Evolutionary conservation across 176 grass and related monocot species (phyloP).

Genomic region (Typha latifolia): DNA sequence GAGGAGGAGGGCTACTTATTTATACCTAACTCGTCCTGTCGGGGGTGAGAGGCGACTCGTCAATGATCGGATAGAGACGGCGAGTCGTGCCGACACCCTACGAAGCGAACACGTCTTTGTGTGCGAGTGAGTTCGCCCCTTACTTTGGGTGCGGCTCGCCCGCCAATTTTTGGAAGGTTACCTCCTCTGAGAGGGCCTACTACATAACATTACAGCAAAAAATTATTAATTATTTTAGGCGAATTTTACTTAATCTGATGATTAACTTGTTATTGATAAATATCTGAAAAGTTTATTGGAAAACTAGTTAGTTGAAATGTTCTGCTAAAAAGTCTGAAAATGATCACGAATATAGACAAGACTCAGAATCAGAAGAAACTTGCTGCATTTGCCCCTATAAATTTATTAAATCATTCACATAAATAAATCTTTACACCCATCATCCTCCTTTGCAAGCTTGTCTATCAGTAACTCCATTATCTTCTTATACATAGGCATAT

Average conservation of each 20-base stretch:
- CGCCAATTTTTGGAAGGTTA: conserved; percentile 64
- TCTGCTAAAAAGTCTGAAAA: too few species aligned
- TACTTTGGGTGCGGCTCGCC: conserved; percentile 39
- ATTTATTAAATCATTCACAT: not conserved
- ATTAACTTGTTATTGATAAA: too few species aligned
- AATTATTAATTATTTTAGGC: not conserved
- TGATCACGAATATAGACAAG: too few species aligned
- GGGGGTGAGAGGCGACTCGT: conserved; percentile 53
- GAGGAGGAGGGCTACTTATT: rapidly evolving
- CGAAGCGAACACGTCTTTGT: conserved; percentile 8
- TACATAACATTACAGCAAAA: conserved; percentile 1
- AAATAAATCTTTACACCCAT: conserved; percentile 37
- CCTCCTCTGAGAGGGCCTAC: conserved; percentile 25
- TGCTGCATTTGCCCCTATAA: not conserved
- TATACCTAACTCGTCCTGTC: not conserved
- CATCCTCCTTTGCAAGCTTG: conserved; percentile 64
- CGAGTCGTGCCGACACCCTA: conserved; percentile 47
- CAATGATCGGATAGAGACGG: conserved; percentile 62
- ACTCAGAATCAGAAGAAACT: not conserved
- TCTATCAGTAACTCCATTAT: conserved; percentile 94
- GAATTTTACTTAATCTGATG: not conserved
- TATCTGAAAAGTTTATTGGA: too few species aligned
- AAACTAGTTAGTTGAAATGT: too few species aligned
- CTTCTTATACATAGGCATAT: conserved; percentile 99
- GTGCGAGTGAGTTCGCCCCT: conserved; percentile 40